Evolutionary conservation across 208 protist species (phyloP).

Genomic region (Naegleria lovaniensis): DNA sequence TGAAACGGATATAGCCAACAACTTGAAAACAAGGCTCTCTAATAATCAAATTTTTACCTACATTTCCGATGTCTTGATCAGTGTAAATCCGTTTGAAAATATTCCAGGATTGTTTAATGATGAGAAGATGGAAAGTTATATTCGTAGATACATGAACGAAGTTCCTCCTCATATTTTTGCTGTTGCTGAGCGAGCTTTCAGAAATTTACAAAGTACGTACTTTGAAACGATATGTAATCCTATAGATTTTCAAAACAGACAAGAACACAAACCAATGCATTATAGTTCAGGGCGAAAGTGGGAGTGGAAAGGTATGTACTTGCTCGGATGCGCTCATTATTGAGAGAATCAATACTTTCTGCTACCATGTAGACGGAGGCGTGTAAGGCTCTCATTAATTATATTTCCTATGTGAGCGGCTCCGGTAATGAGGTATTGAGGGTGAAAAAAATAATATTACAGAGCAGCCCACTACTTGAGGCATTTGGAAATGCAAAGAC

Average conservation of each 20-base stretch:
- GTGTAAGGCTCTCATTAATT: slow-evolving; percentile 89
- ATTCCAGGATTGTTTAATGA: slow-evolving; percentile 15
- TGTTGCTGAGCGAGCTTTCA: slow-evolving; percentile 83
- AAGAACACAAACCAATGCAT: slow-evolving; percentile 81
- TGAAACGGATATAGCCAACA: slow-evolving; percentile 76
- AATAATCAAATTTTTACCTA: slow-evolving; percentile 45
- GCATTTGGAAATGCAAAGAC: slow-evolving; percentile 60
- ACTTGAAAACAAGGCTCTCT: slow-evolving; percentile 59
- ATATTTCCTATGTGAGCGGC: slow-evolving; percentile 72
- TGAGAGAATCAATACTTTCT: neutral
- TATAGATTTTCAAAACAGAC: neutral
- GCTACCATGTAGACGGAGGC: slow-evolving; percentile 56
- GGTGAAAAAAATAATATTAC: neutral
- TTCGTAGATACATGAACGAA: slow-evolving; percentile 50
- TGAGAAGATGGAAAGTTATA: slow-evolving; percentile 39
- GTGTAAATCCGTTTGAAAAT: slow-evolving; percentile 48
- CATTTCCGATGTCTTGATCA: slow-evolving; percentile 50
- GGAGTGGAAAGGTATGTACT: slow-evolving; percentile 60
- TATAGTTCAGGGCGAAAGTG: slow-evolving; percentile 90
- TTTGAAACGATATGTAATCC: neutral
- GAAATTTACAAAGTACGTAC: slow-evolving; percentile 74
- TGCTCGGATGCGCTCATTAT: no score
- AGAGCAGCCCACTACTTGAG: slow-evolving; percentile 46
- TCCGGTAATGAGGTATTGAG: no score
- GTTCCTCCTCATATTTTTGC: slow-evolving; percentile 82